A percentile compares a stretch with the other conserved stretches of the same genome.
phyloP scores from a whole-genome alignment of 2,329 filamentous ascomycete species.

The Cladophialophora immunda region DNA sequence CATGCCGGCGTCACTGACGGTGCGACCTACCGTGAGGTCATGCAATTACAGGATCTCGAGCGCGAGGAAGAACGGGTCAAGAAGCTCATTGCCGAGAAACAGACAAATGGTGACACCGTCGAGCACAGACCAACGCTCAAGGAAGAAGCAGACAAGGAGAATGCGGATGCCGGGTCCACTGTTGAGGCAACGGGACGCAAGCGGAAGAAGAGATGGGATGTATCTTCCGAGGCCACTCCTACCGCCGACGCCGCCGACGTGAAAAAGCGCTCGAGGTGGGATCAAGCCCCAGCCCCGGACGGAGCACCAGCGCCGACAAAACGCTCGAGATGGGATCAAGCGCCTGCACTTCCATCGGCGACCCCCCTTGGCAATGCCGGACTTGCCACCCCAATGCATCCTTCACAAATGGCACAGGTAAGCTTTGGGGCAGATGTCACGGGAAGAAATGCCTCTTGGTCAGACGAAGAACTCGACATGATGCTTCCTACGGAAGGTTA shows the following conservation, averaged over 20 bases:
- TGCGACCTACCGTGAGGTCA: slow-evolving; percentile 87
- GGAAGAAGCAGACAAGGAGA: slow-evolving; percentile 73
- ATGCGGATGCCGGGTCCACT: slow-evolving; percentile 73
- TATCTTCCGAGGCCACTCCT: slow-evolving; percentile 66
- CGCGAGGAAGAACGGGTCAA: slow-evolving; percentile 89
- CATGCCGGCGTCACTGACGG: slow-evolving; percentile 69
- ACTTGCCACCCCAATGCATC: slow-evolving; percentile 70
- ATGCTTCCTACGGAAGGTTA: slow-evolving; percentile 93
- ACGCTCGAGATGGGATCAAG: slow-evolving; percentile 91
- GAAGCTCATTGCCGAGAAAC: slow-evolving; percentile 79
- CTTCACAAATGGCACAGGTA: slow-evolving; percentile 54
- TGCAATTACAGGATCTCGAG: slow-evolving; percentile 90
- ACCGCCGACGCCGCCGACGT: slow-evolving; percentile 61
- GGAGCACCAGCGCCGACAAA: slow-evolving; percentile 70
- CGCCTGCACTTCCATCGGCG: slow-evolving; percentile 71
- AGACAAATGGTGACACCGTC: slow-evolving; percentile 56
- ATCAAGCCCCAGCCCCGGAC: slow-evolving; percentile 74
- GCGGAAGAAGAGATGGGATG: slow-evolving; percentile 96
- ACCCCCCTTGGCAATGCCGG: slow-evolving; percentile 77
- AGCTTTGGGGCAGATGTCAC: slow-evolving; percentile 84
- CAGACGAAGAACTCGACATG: slow-evolving; percentile 91
- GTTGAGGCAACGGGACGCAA: slow-evolving; percentile 73
- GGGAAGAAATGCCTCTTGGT: slow-evolving; percentile 73
- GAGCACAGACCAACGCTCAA: slow-evolving; percentile 79
- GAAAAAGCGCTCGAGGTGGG: slow-evolving; percentile 89